These are phyloP conservation scores for Peterozyma toletana DNA, from an alignment of 805 yeast species.

Conservation along the genomic window DNA sequence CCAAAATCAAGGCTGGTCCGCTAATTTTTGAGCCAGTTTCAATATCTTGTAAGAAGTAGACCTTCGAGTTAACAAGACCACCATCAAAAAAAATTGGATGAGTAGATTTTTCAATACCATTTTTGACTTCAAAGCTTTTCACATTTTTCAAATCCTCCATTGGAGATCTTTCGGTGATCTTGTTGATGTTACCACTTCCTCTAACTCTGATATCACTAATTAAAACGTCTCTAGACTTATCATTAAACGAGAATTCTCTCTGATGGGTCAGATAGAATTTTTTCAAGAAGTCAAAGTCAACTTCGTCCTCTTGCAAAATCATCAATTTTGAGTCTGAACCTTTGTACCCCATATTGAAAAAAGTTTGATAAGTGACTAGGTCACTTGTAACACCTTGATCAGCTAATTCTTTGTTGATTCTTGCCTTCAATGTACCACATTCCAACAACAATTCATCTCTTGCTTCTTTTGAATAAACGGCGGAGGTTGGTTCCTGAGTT, in stretches of 20 bases:
- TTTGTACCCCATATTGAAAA: slow-evolving; percentile 21
- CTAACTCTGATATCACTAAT: slow-evolving; percentile 65
- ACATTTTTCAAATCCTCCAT: slow-evolving; percentile 12
- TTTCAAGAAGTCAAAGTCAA: slow-evolving; percentile 23
- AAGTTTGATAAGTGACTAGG: slow-evolving; percentile 11
- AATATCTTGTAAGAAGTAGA: slow-evolving; percentile 20
- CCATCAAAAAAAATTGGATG: slow-evolving; percentile 14
- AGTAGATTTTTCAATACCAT: slow-evolving; percentile 14
- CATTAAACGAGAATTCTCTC: slow-evolving; percentile 62
- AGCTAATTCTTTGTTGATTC: slow-evolving; percentile 17
- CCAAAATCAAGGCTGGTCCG: slow-evolving; percentile 27
- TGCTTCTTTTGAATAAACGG: slow-evolving; percentile 10
- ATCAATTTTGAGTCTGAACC: slow-evolving; percentile 73
- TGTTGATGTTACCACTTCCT: slow-evolving; percentile 32
- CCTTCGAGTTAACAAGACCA: slow-evolving; percentile 21
- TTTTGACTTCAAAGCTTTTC: slow-evolving; percentile 15
- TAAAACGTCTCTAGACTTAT: slow-evolving; percentile 45
- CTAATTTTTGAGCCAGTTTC: slow-evolving; percentile 21
- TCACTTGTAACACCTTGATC: slow-evolving; percentile 18
- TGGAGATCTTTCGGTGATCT: slow-evolving; percentile 22
- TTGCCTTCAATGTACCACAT: slow-evolving; percentile 13
- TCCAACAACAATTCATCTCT: slow-evolving; percentile 6
- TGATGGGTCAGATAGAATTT: slow-evolving; percentile 48
- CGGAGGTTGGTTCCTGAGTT: slow-evolving; percentile 19
- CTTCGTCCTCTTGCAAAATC: slow-evolving; percentile 30